A percentile compares a stretch with the other conserved stretches of the same genome.
phyloP scores from a whole-genome alignment of 768 basidiomycete species.

The Pisolithus marmoratus region DNA sequence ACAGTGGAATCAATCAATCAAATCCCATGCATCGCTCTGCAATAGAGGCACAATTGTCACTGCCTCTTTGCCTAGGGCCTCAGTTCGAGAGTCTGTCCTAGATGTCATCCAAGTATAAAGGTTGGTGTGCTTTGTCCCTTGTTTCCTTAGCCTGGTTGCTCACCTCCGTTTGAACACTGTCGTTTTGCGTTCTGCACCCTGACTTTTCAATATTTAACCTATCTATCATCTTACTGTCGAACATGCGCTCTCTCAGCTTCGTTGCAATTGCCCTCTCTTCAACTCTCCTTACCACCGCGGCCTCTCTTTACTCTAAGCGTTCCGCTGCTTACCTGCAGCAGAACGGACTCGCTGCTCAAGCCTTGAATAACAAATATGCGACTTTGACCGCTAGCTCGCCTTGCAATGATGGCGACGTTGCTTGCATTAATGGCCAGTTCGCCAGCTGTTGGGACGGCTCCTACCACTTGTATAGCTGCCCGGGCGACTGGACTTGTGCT shows the following conservation, averaged over 20 bases:
- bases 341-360: slow-evolving; percentile 20
- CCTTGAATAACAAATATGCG: slow-evolving; percentile 18
- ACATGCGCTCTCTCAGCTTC: slow-evolving; percentile 15
- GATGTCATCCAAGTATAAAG: slow-evolving; percentile 2
- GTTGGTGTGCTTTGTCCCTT: not conserved
- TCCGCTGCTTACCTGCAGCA: slow-evolving; percentile 13
- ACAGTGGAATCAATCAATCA: not conserved
- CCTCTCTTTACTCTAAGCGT: slow-evolving; percentile 10
- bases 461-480: slow-evolving; percentile 11
- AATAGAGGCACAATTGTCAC: not conserved
- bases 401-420: slow-evolving; percentile 12
- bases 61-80: not conserved
- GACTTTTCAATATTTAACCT: slow-evolving; percentile 3
- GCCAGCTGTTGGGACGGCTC: slow-evolving; percentile 10
- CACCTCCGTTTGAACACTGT: slow-evolving; percentile 7
- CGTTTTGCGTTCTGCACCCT: slow-evolving; percentile 3
- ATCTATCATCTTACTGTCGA: slow-evolving; percentile 10
- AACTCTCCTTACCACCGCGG: slow-evolving; percentile 15
- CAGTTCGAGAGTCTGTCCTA: not conserved
- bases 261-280: slow-evolving; percentile 9
- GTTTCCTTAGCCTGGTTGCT: slow-evolving; percentile 11
- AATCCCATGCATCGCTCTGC: not conserved
- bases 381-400: slow-evolving; percentile 11
- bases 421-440: slow-evolving; percentile 16
- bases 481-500: slow-evolving; percentile 12